Evolutionary conservation across 345 rosid species (phyloP), one percentile per base, ranked within the genome.

Genomic region (Litchi chinensis): DNA sequence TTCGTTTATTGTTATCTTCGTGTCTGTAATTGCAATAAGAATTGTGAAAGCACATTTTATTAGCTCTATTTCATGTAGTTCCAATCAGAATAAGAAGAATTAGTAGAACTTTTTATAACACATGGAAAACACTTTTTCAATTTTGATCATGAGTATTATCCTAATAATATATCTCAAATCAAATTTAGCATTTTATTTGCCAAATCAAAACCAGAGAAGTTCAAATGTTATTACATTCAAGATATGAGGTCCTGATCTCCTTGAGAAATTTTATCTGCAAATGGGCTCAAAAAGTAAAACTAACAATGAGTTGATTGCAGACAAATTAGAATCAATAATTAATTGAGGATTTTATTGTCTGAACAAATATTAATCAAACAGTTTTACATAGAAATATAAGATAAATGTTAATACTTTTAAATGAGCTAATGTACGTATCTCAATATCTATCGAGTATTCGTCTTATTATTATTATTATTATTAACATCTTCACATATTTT

Each of bases 1-100:
- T 84, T 74, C 76, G 63, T 78, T 82, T 82, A 76, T 84, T 84
- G 70, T 80, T 82, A 78, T 84, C 84, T 82, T 79, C 66, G 77
- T 87, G 89, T 84, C 87, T 77, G 76, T 71, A 77, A 81, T 64
- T 6, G 50, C 64, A 56, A n/a, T 10, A 48, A 48, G 52, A 60
- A n/a, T 19, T 75, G 74, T 71, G 65, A 21, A 71, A 21, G 68
- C 75, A 84, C 80, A 76, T 81, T 79, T 71, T 24, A 57, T 65
- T 64, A 69, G 60, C 59, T 73, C 77, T 78, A 39, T 69, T 75
- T 71, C 80, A 48, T 44, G 60, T 75, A 80, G 43, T 70, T 77
- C 82, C 86, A 77, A 80, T 39, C 57, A 74, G 44, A 83, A 75
- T 69, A 21, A 28, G 28, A 69, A 56, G 40, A 52, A 66, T 37